A percentile compares a stretch with the other conserved stretches of the same genome.
phyloP scores from a whole-genome alignment of 306 rosid genomes.

The Rosa persica region DNA sequence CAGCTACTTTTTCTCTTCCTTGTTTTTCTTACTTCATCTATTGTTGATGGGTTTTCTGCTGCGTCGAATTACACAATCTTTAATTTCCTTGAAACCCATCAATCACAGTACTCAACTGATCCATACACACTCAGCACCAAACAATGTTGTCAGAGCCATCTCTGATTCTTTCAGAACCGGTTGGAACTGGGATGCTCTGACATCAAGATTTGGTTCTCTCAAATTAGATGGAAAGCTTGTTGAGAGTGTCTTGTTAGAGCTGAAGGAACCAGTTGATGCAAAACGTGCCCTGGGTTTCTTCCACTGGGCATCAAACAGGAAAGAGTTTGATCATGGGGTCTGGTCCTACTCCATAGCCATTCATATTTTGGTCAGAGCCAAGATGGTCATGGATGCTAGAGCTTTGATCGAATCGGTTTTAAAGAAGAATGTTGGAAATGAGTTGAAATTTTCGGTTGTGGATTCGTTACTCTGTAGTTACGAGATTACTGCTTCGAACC shows the following conservation, averaged over 20 bases:
- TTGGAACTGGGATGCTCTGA: conserved; percentile 55
- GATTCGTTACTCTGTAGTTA: conserved; percentile 54
- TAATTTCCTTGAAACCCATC: background rate
- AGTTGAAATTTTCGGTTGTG: conserved; percentile 33
- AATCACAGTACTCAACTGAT: conserved; percentile 19
- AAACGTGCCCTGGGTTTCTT: conserved; percentile 69
- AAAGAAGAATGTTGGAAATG: conserved; percentile 19
- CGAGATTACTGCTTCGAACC: conserved; percentile 38
- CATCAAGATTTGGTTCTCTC: conserved; percentile 36
- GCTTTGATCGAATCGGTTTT: conserved; percentile 58
- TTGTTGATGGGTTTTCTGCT: background rate
- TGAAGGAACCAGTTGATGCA: conserved; percentile 63
- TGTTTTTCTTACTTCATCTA: background rate
- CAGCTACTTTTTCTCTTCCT: background rate
- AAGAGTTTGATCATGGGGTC: conserved; percentile 44
- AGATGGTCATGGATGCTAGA: conserved; percentile 52
- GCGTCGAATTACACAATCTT: conserved; percentile 14
- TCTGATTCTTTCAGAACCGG: conserved; percentile 48
- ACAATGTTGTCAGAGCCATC: conserved; percentile 27
- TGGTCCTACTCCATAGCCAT: conserved; percentile 53
- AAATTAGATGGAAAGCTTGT: conserved; percentile 41
- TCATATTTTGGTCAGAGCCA: conserved; percentile 53
- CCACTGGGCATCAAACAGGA: conserved; percentile 64
- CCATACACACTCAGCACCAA: conserved; percentile 16
- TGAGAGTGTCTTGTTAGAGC: conserved; percentile 41